Base-by-base conservation (phyloP, 2,329 filamentous ascomycete genomes). In the Claviceps spartinae region DNA sequence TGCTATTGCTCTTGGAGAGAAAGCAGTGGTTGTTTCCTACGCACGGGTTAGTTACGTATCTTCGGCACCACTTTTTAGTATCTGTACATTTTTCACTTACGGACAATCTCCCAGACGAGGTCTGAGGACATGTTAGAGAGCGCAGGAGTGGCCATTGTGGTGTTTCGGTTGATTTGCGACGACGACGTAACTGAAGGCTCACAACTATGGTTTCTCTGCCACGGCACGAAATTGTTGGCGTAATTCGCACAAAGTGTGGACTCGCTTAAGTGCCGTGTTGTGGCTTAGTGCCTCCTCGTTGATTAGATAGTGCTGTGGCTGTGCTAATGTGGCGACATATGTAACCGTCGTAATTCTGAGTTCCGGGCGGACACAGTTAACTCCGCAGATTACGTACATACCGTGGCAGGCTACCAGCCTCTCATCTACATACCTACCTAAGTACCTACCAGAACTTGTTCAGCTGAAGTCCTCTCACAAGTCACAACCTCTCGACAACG, bases 101-200 rank as follows among this genome's bases (percentile, higher is more conserved):
- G 88, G 79, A 85, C 83, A 72, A 94, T 76, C 81, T 91, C 85
- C 91, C 91, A 97, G 79, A 95, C 76, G 65, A 96, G 80, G 76
- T 96, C 90, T 69, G 83, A 74, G 71, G 89, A 94, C 69, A 95
- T 78, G 78, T 89, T 88, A 65, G 82, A 72, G 63, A 80, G 75
- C 54, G 65, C 71, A 73, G 64, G 76, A 65, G 69, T 68, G 62
- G 72, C 69, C 76, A 81, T 80, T 72, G 71, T 81, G 77, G 57
- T 52, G 57, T 53, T 70, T 63, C 61, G 65, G 58, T 57, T 61
- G 59, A 43, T 63, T 62, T 62, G 55, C 53, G 54, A 58, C 56
- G 54, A 57, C 56, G 54, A 49, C 51, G 52, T 53, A 54, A 50
- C 47, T 42, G 52, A 57, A 61, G 55, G 49, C 56, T 45, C 41